Evolutionary conservation across 2,329 filamentous ascomycete species (phyloP).

Genomic region (Diplodia sapinea): DNA sequence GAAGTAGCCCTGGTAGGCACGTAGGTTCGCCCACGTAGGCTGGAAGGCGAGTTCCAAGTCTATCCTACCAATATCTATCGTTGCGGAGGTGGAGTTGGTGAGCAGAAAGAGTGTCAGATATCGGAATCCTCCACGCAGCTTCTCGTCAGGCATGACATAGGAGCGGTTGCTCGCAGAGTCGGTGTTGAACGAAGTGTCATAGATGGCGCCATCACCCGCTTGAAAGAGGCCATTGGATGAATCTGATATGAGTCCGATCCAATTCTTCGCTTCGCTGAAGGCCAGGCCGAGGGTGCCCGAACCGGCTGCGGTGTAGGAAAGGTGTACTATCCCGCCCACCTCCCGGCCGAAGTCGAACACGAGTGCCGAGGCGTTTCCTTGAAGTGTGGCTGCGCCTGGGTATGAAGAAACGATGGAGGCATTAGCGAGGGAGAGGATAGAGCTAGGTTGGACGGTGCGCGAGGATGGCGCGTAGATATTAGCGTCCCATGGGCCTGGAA

Average conservation of each 20-base stretch:
- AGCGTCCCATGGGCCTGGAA: constrained; percentile 63
- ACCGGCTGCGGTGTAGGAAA: constrained; percentile 56
- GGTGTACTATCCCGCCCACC: constrained; percentile 61
- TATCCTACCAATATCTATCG: constrained; percentile 49
- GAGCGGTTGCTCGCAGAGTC: constrained; percentile 42
- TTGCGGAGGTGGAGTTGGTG: constrained; percentile 40
- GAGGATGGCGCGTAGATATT: constrained; percentile 63
- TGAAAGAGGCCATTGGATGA: constrained; percentile 50
- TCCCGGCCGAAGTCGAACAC: constrained; percentile 66
- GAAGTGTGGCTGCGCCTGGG: constrained; percentile 39
- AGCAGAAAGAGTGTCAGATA: constrained; percentile 58
- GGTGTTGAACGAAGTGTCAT: constrained; percentile 46
- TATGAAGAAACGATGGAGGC: constrained; percentile 43
- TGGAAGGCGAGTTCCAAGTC: constrained; percentile 55
- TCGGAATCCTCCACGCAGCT: constrained; percentile 59
- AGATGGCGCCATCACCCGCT: constrained; percentile 54
- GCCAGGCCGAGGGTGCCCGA: constrained; percentile 48
- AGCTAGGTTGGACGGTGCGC: constrained; percentile 56
- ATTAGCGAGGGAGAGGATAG: constrained; percentile 48
- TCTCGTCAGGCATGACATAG: constrained; percentile 52
- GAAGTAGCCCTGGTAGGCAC: constrained; percentile 50
- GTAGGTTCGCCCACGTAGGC: constrained; percentile 56
- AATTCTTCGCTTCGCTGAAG: constrained; percentile 52
- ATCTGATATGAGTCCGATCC: constrained; percentile 52
- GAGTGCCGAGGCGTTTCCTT: constrained; percentile 58